These are phyloP conservation scores for Boletus eberwhitei DNA, from an alignment of 768 basidiomycete genomes.

Conservation along the genomic window DNA sequence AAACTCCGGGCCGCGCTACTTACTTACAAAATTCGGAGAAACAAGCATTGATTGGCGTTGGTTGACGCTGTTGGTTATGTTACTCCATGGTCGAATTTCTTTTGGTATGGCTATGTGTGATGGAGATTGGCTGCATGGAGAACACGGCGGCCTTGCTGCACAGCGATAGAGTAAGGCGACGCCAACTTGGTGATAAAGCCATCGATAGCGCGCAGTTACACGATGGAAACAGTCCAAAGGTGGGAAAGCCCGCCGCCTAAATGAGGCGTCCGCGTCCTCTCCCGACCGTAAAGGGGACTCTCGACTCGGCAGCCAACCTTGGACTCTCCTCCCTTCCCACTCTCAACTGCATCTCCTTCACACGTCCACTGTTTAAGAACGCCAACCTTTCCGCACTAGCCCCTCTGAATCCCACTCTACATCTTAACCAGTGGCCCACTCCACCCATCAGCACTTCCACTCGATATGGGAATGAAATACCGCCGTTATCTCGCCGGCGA, in stretches of 20 bases:
- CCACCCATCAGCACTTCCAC: background rate
- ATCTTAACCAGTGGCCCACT: background rate
- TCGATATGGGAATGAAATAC: conserved; percentile 83
- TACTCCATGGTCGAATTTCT: no score
- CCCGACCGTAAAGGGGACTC: conserved; percentile 24
- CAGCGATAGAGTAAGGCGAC: background rate
- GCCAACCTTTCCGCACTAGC: background rate
- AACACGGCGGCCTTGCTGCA: background rate
- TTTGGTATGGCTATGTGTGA: no score
- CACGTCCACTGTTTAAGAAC: conserved; percentile 31
- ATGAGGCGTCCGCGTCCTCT: conserved; percentile 20
- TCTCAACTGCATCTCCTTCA: conserved; percentile 19
- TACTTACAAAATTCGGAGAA: no score
- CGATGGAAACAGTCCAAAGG: conserved; percentile 10
- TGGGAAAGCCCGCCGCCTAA: conserved; percentile 26
- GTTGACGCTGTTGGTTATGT: background rate
- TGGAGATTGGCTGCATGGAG: background rate
- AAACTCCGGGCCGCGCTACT: no score
- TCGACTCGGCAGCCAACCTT: conserved; percentile 2
- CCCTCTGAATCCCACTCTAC: conserved; percentile 1
- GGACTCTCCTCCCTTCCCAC: conserved; percentile 4
- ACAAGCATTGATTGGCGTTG: conserved; percentile 25
- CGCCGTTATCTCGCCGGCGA: conserved; percentile 82
- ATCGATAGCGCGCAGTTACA: conserved; percentile 4
- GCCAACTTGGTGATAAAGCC: background rate